A percentile compares a stretch with the other conserved stretches of the same genome.
These are phyloP conservation scores for Fraxinus sp. DNA, from an alignment of 305 asterid genomes.

Conservation along the genomic window DNA sequence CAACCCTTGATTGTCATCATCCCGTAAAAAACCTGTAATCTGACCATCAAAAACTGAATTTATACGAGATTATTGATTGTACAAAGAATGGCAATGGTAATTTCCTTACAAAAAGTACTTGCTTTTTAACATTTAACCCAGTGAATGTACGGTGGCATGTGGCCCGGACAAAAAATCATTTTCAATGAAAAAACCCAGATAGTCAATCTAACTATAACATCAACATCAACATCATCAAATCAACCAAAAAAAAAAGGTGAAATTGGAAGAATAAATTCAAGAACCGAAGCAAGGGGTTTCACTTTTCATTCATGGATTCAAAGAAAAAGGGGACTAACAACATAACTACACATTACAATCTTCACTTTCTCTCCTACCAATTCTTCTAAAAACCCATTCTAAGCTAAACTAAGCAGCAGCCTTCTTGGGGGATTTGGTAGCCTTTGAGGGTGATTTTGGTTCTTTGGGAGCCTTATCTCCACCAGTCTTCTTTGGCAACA, in stretches of 20 bases:
- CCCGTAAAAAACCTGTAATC: background rate
- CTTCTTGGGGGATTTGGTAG: conserved; percentile 56
- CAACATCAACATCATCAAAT: background rate
- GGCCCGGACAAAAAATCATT: background rate
- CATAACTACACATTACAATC: conserved; percentile 6
- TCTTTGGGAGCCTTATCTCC: conserved; percentile 29
- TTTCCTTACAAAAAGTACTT: no score
- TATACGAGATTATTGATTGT: no score
- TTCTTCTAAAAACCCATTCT: background rate
- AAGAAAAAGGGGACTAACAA: background rate
- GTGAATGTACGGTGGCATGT: background rate
- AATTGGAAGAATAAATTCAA: background rate
- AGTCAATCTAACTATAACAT: background rate
- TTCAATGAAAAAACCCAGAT: background rate
- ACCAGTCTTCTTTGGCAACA: conserved; percentile 15
- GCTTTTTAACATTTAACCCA: background rate
- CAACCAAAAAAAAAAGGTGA: background rate
- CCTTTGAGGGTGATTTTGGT: conserved; percentile 57
- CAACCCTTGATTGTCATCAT: background rate
- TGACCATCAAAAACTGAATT: background rate
- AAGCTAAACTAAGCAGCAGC: conserved; percentile 38
- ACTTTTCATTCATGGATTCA: conserved; percentile 1
- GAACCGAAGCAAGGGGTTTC: background rate
- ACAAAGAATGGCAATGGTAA: background rate
- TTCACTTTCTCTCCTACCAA: background rate